Evolutionary conservation across 2,329 filamentous ascomycete species (phyloP).

Genomic region (Colletotrichum sansevieriae): DNA sequence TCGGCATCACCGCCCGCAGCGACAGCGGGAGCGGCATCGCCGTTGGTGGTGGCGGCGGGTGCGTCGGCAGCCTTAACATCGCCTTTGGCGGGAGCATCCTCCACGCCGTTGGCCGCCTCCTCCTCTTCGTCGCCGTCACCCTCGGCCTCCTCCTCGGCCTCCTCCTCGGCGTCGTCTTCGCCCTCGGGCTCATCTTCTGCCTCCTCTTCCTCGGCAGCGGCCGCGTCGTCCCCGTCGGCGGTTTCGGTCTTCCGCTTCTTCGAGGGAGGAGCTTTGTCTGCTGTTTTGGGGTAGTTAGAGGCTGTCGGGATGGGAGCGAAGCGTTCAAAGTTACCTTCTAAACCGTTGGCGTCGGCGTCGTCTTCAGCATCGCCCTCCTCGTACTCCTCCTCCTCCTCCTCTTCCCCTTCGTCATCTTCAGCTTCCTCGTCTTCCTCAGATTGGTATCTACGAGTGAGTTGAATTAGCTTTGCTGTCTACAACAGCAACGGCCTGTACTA

Average conservation of each 20-base stretch:
- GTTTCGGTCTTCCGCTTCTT: constrained; percentile 65
- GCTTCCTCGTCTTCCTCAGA: constrained; percentile 52
- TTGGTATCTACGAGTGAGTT: constrained; percentile 54
- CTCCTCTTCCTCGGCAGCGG: constrained; percentile 49
- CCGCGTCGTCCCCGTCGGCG: constrained; percentile 49
- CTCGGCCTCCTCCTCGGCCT: constrained; percentile 41
- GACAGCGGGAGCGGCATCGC: constrained; percentile 45
- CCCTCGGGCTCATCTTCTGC: constrained; percentile 48
- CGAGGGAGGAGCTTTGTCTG: constrained; percentile 59
- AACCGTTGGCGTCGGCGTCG: constrained; percentile 45
- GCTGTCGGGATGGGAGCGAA: not conserved
- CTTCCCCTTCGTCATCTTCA: constrained; percentile 56
- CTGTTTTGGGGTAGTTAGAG: not conserved
- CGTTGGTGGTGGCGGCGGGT: constrained; percentile 45
- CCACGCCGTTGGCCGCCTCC: constrained; percentile 42
- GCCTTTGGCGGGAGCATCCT: constrained; percentile 47
- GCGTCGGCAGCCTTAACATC: constrained; percentile 46
- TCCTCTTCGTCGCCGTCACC: constrained; percentile 46
- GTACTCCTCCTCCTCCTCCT: constrained; percentile 54
- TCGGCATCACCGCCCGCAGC: constrained; percentile 43
- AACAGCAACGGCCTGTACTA: not conserved
- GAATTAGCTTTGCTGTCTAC: not conserved
- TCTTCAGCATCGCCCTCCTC: constrained; percentile 50
- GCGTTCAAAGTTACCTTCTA: constrained; percentile 19
- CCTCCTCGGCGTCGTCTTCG: constrained; percentile 48